Conservation (phyloP, 2,329 filamentous ascomycete species). For the Pseudogymnoascus verrucosus region DNA sequence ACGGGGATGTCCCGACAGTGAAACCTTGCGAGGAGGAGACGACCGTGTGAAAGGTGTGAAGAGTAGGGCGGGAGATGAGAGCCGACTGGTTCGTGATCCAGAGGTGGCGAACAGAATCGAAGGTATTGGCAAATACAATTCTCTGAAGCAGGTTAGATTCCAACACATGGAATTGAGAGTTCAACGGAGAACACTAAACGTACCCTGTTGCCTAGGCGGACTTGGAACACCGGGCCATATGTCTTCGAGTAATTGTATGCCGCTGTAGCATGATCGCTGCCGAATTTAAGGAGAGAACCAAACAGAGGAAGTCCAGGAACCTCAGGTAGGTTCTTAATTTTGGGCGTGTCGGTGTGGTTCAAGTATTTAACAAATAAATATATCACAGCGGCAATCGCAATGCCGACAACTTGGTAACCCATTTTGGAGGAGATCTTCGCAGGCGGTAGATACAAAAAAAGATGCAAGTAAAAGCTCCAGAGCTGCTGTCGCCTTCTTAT, state of each 20-base stretch:
- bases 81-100: conserved; percentile 75
- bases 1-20: conserved; percentile 76
- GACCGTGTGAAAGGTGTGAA: conserved; percentile 76
- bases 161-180: not conserved
- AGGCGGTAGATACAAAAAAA: not conserved
- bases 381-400: conserved; percentile 23
- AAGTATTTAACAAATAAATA: conserved; percentile 26
- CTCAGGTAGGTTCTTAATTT: conserved; percentile 54
- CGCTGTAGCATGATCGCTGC: conserved; percentile 46
- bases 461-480: not conserved
- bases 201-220: conserved; percentile 60
- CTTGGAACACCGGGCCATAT: conserved; percentile 58
- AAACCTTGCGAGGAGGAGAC: conserved; percentile 70
- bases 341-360: conserved; percentile 46
- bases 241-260: conserved; percentile 50
- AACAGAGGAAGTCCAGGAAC: conserved; percentile 55
- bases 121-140: conserved; percentile 71
- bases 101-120: conserved; percentile 63
- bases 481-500: not conserved
- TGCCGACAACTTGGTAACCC: conserved; percentile 15
- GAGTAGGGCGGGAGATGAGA: conserved; percentile 66
- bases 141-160: conserved; percentile 34
- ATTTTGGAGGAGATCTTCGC: conserved; percentile 6
- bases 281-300: conserved; percentile 54
- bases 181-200: conserved; percentile 11